Conservation (phyloP, 331 rosid genomes). For the Malus hybrid region DNA sequence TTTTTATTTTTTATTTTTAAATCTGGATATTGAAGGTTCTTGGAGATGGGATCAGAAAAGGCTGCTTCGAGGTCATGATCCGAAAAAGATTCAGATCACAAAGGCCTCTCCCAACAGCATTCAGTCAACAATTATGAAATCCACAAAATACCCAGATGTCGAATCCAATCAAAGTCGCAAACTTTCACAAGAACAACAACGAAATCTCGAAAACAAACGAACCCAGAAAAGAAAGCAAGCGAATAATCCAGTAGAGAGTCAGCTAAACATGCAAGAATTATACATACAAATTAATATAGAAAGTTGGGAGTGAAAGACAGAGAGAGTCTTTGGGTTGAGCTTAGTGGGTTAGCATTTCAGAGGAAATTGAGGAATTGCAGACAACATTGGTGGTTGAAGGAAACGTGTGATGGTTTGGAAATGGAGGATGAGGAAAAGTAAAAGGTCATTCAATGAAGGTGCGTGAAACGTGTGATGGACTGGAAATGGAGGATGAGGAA, state of each 20-base stretch:
- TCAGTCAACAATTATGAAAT: background rate
- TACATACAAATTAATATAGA: background rate
- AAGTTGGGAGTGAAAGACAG: background rate
- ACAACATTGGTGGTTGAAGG: constrained; percentile 4
- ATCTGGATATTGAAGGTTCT: constrained; percentile 12
- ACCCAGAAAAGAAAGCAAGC: background rate
- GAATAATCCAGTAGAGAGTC: background rate
- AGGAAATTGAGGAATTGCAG: background rate
- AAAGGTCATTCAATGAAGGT: constrained; percentile 25
- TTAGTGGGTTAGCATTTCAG: background rate
- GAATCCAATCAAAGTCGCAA: constrained; percentile 7
- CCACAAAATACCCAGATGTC: constrained; percentile 10
- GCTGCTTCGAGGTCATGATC: constrained; percentile 49
- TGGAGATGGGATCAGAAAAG: constrained; percentile 40
- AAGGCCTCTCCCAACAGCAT: constrained; percentile 4
- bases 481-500: no score
- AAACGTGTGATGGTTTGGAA: constrained; percentile 22
- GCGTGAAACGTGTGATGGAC: no score
- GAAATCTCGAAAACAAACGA: background rate
- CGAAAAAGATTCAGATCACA: constrained; percentile 13
- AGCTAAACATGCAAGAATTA: background rate
- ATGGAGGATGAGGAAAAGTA: background rate
- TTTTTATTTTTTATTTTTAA: no score
- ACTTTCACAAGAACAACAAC: background rate
- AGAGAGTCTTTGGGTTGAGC: background rate